These are phyloP conservation scores for Pleurozium schreberi DNA, from an alignment of 225 moss, liverwort and hornwort genomes.

Conservation along the genomic window DNA sequence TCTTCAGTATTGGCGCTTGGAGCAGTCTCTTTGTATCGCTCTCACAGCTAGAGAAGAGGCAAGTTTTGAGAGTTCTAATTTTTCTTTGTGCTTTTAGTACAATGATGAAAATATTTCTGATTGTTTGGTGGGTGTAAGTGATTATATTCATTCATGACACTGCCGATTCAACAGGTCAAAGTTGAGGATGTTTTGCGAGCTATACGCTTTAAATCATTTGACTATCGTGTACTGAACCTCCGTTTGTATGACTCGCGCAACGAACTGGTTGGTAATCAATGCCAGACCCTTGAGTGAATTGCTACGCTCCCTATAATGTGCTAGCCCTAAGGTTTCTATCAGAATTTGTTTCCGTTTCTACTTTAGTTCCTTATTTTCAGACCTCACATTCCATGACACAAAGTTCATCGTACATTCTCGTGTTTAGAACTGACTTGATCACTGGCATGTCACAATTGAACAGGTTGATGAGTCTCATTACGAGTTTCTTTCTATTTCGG, in stretches of 20 bases:
- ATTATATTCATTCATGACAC: neutral
- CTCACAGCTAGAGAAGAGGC: conserved; percentile 11
- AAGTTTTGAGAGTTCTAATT: neutral
- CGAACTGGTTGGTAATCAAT: conserved; percentile 7
- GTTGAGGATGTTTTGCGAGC: conserved; percentile 58
- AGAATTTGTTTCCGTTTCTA: neutral
- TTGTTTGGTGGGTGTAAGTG: neutral
- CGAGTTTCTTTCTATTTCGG: conserved; percentile 59
- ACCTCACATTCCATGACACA: neutral
- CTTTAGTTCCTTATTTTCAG: neutral
- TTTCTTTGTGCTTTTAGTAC: neutral
- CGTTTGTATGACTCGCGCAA: conserved; percentile 43
- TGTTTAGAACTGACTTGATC: neutral
- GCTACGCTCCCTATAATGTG: neutral
- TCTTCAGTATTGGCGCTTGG: conserved; percentile 70
- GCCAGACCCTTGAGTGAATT: neutral
- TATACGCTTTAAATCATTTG: conserved; percentile 77
- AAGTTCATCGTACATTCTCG: neutral
- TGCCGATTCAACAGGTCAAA: conserved; percentile 20
- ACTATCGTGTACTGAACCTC: conserved; percentile 82
- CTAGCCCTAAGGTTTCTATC: neutral
- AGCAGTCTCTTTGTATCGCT: conserved; percentile 53
- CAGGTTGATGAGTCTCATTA: conserved; percentile 59
- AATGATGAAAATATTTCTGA: neutral
- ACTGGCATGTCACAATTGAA: neutral